Conservation (phyloP, 345 rosid genomes). For the Salix udensis region DNA sequence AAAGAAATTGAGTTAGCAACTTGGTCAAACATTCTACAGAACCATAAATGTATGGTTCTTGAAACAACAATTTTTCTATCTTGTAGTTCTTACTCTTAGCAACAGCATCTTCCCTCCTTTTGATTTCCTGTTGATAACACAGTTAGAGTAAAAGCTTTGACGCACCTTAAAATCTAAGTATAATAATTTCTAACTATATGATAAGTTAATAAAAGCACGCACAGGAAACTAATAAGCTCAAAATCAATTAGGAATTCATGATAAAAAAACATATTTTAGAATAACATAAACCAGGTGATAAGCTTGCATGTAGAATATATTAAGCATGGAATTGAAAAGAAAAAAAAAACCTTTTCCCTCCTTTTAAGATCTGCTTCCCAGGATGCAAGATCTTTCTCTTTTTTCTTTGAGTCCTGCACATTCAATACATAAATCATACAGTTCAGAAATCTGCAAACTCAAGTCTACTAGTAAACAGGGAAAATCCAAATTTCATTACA, state of each 20-base stretch:
- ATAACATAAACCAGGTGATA: not conserved
- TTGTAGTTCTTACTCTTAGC: conserved; percentile 38
- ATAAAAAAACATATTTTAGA: not conserved
- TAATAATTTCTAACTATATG: not conserved
- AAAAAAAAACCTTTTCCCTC: conserved; percentile 34
- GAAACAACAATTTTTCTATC: not conserved
- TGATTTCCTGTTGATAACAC: conserved; percentile 51
- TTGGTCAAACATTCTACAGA: not conserved
- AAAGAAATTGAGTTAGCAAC: conserved; percentile 1
- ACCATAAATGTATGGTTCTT: not conserved
- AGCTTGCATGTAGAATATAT: not conserved
- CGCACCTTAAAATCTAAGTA: not conserved
- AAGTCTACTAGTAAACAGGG: not conserved
- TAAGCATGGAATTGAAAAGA: not conserved
- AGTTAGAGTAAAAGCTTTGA: conserved; percentile 15
- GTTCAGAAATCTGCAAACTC: conserved; percentile 10
- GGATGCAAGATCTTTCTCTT: conserved; percentile 67
- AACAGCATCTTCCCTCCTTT: conserved; percentile 74
- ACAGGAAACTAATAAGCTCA: not conserved
- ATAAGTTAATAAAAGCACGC: not conserved
- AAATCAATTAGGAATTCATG: not conserved
- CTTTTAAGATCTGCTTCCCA: conserved; percentile 95
- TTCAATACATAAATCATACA: conserved; percentile 6
- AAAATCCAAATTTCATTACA: conserved; percentile 29
- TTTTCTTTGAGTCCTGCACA: conserved; percentile 44